These are phyloP conservation scores for Penstemon eatonii DNA, from an alignment of 257 asterid genomes.

Conservation along the genomic window DNA sequence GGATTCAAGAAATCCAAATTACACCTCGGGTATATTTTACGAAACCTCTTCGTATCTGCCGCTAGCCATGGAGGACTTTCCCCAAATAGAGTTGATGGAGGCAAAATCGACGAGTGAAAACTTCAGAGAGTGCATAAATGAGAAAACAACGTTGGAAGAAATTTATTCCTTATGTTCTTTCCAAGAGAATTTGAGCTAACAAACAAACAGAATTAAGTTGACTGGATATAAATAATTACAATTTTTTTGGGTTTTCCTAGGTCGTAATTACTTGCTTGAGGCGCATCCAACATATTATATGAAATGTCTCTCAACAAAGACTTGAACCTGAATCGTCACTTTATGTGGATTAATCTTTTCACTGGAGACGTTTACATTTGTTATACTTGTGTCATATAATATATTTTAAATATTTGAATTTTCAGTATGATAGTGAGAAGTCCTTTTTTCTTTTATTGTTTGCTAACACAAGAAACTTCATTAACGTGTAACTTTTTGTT, in stretches of 20 bases:
- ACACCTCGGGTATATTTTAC: conserved; percentile 20
- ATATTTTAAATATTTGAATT: not conserved
- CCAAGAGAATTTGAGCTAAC: conserved; percentile 32
- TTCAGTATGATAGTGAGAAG: conserved; percentile 28
- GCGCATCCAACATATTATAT: no score
- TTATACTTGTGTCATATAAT: not conserved
- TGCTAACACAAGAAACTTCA: conserved; percentile 24
- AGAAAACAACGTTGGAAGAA: conserved; percentile 41
- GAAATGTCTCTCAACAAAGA: no score
- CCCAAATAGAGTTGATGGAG: conserved; percentile 38
- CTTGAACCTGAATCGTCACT: no score
- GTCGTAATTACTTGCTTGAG: no score
- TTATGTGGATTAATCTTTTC: no score
- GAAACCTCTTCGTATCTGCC: conserved; percentile 37
- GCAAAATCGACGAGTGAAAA: conserved; percentile 31
- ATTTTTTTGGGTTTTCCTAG: no score
- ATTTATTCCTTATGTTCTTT: conserved; percentile 43
- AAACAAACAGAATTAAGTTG: conserved; percentile 35
- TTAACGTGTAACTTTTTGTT: conserved; percentile 7
- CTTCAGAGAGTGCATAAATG: conserved; percentile 33
- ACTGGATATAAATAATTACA: not conserved
- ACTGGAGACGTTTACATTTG: conserved; percentile 1
- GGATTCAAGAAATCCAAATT: conserved; percentile 36
- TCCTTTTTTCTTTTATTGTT: conserved; percentile 9
- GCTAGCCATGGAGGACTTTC: conserved; percentile 46